phyloP scores from a whole-genome alignment of 805 yeast genomes.

The Lachancea sp. region DNA sequence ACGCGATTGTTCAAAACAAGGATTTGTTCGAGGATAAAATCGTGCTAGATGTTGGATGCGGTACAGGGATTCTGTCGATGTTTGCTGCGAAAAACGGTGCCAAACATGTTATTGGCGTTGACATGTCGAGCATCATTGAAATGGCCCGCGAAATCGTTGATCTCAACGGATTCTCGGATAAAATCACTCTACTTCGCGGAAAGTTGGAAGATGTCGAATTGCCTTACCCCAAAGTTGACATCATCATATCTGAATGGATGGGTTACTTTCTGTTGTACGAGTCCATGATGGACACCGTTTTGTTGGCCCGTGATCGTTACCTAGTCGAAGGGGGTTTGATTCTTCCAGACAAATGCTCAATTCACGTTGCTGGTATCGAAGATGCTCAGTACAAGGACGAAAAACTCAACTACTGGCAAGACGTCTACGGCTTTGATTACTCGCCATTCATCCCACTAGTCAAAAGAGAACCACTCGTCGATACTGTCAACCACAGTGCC shows the following conservation, averaged over 20 bases:
- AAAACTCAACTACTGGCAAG: conserved; percentile 90
- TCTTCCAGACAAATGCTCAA: conserved; percentile 88
- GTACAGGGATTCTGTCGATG: conserved; percentile 96
- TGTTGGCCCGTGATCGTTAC: conserved; percentile 89
- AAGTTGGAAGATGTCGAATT: conserved; percentile 87
- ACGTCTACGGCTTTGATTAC: conserved; percentile 95
- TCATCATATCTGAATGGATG: conserved; percentile 98
- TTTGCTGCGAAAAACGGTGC: conserved; percentile 99
- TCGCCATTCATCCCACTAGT: conserved; percentile 83
- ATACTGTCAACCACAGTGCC: conserved; percentile 75
- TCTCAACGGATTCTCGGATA: conserved; percentile 76
- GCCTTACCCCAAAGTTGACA: conserved; percentile 86
- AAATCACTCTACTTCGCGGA: conserved; percentile 83
- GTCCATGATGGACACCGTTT: conserved; percentile 95
- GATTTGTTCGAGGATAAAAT: conserved; percentile 86
- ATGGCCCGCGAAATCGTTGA: conserved; percentile 89
- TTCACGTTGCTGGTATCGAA: conserved; percentile 87
- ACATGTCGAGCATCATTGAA: conserved; percentile 91
- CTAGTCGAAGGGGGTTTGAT: conserved; percentile 74
- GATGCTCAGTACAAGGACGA: conserved; percentile 89
- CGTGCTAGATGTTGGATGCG: conserved; percentile 97
- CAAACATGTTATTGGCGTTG: conserved; percentile 94
- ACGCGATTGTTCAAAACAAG: conserved; percentile 85
- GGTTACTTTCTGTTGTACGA: conserved; percentile 94
- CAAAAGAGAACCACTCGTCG: conserved; percentile 91